Evolutionary conservation across 2,329 filamentous ascomycete genomes (phyloP).

Genomic region (Trichoderma brevicompactum): DNA sequence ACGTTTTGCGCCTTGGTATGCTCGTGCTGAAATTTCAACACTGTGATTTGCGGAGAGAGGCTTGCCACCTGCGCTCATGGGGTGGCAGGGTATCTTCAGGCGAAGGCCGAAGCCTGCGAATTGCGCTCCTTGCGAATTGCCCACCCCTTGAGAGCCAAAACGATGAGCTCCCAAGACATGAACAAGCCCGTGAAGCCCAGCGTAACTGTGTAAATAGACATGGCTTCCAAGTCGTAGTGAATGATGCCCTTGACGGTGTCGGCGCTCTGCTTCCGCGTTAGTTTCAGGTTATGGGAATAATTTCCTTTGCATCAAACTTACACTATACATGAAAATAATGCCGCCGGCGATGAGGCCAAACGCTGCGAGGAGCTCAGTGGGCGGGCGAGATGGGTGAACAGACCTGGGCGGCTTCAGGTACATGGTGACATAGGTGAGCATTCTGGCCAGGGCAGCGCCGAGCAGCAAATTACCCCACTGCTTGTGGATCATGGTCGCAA

Average conservation of each 20-base stretch:
- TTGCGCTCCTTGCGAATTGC: conserved; percentile 59
- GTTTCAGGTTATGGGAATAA: neutral
- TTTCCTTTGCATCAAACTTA: conserved; percentile 51
- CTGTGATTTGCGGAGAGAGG: no score
- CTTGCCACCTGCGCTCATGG: neutral
- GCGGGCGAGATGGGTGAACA: conserved; percentile 79
- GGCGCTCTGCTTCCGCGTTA: conserved; percentile 58
- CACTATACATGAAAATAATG: conserved; percentile 89
- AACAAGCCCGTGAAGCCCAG: conserved; percentile 82
- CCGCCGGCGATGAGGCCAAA: conserved; percentile 90
- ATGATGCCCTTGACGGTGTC: conserved; percentile 81
- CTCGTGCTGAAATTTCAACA: neutral
- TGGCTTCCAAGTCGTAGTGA: conserved; percentile 76
- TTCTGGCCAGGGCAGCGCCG: conserved; percentile 78
- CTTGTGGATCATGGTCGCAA: conserved; percentile 88
- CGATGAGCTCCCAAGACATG: conserved; percentile 81
- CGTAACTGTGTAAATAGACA: conserved; percentile 90
- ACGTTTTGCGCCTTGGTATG: neutral
- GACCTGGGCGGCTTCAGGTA: conserved; percentile 83
- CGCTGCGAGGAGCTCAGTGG: conserved; percentile 82
- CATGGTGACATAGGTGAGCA: conserved; percentile 76
- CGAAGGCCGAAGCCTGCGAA: neutral
- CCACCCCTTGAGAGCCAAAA: conserved; percentile 88
- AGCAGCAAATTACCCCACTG: conserved; percentile 90
- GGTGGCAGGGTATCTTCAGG: neutral